Conservation (phyloP, 176 grass and related monocot species). For the Avena atlantica region DNA sequence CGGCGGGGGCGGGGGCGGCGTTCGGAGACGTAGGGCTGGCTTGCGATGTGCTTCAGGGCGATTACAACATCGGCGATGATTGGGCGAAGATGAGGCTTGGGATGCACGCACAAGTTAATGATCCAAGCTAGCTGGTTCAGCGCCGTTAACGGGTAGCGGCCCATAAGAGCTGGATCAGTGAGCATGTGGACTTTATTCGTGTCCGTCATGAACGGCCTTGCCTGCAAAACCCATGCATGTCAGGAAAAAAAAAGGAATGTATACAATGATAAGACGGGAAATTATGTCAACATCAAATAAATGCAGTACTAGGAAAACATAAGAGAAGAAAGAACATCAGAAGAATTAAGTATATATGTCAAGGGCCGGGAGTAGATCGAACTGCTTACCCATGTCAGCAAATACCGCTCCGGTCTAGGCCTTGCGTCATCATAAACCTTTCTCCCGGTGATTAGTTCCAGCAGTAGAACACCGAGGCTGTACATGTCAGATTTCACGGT, state of each 20-base stretch:
- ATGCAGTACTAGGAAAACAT: not conserved
- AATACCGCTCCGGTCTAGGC: slow-evolving; percentile 52
- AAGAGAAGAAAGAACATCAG: not conserved
- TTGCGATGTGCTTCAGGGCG: slow-evolving; percentile 73
- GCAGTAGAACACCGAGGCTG: no score
- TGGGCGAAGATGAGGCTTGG: slow-evolving; percentile 83
- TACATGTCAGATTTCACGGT: no score
- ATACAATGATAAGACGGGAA: not conserved
- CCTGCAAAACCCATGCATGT: slow-evolving; percentile 50
- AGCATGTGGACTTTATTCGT: slow-evolving; percentile 67
- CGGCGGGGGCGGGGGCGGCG: not conserved
- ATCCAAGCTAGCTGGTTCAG: slow-evolving; percentile 84
- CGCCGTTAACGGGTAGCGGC: slow-evolving; percentile 59
- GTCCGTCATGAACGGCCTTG: slow-evolving; percentile 75
- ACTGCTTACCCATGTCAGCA: slow-evolving; percentile 75
- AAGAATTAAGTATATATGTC: not conserved
- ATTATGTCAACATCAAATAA: not conserved
- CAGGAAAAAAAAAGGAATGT: not conserved
- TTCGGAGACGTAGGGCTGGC: slow-evolving; percentile 53
- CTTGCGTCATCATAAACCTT: no score
- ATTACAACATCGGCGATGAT: slow-evolving; percentile 75
- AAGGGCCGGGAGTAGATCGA: not conserved
- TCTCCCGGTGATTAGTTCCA: no score
- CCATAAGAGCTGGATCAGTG: slow-evolving; percentile 71
- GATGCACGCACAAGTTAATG: slow-evolving; percentile 86